Evolutionary conservation across 768 basidiomycete species (phyloP), one percentile per base, ranked within the genome.

Genomic region (Kwoniella heveanensis): DNA sequence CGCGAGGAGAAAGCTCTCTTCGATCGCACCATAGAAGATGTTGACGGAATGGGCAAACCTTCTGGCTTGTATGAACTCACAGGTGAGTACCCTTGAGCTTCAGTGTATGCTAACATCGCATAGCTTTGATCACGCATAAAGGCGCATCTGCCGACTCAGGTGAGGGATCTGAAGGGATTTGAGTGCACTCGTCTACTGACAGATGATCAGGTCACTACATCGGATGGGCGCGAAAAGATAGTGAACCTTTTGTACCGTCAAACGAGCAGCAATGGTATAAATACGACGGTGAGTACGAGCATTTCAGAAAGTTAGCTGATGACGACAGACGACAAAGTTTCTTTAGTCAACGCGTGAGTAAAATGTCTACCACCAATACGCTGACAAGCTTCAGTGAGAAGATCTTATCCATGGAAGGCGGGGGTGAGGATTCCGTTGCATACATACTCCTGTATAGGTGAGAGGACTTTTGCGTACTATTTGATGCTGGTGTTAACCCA

Each of bases 51-150:
- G n/a, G n/a, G n/a, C n/a, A 83, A 86, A 59, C 81, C 85, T 22
- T 89, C 86, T 21, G 92, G 90, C 9, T 69, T 98, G 74, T 99
- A 96, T 76, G 94, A 97, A 54, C 86, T 99, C 32, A 87, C 90
- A 63, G 92, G 92, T 90, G 66, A 73, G 90, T 84, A 3, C 13
- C 2, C 30, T 7, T 24, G 53, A 53, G 4, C 4, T 25, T 7
- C 10, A 15, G 39, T 32, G 32, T 32, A 6, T 25, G 62, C 73
- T 55, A 24, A 68, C 39, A 19, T 60, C 15, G 52, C 73, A 27
- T 29, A 92, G 92, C 89, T 8, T 90, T 99, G 74, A 88, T 99
- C 13, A 95, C 93, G 22, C 96, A 98, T 85, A 99, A 99, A 80
- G 96, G 96, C 12, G 86, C 93, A 0, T 89, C 89, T 0, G 94